Percentiles rank a stretch among this genome's conserved stretches.
Conservation (phyloP, 345 rosid genomes). For the Eucalyptus decipiens region DNA sequence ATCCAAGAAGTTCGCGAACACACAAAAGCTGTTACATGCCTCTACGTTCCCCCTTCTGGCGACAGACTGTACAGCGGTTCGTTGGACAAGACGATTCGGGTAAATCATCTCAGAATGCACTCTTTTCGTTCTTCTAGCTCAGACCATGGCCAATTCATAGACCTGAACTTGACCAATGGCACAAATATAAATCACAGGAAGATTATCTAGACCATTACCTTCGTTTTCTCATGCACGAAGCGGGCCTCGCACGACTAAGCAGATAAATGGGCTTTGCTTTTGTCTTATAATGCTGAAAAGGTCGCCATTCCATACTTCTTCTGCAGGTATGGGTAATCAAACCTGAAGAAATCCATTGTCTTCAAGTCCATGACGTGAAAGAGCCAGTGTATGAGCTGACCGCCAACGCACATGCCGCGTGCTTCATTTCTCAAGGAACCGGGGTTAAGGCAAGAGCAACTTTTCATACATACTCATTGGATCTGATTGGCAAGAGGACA, state of each 20-base stretch:
- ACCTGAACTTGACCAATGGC: neutral
- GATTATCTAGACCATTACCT: neutral
- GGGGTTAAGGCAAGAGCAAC: slow-evolving; percentile 41
- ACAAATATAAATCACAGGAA: neutral
- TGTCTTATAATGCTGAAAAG: neutral
- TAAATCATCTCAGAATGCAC: neutral
- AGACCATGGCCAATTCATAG: neutral
- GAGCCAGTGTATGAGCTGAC: slow-evolving; percentile 34
- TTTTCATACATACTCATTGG: neutral
- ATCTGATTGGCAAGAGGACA: neutral
- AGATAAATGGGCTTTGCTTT: no score
- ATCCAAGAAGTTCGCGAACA: slow-evolving; percentile 48
- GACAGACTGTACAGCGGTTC: slow-evolving; percentile 58
- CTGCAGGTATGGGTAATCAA: slow-evolving; percentile 46
- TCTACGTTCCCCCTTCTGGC: slow-evolving; percentile 28
- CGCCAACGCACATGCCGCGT: slow-evolving; percentile 32
- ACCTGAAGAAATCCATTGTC: slow-evolving; percentile 37
- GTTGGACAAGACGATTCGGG: slow-evolving; percentile 54
- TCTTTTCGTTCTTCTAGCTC: neutral
- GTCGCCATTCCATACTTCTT: neutral
- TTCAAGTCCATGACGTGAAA: slow-evolving; percentile 57
- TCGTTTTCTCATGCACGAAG: neutral
- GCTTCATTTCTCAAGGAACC: slow-evolving; percentile 38
- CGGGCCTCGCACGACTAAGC: neutral
- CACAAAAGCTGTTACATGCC: slow-evolving; percentile 48